Evolutionary conservation across 257 asterid genomes (phyloP).

Genomic region (Lantana camara): DNA sequence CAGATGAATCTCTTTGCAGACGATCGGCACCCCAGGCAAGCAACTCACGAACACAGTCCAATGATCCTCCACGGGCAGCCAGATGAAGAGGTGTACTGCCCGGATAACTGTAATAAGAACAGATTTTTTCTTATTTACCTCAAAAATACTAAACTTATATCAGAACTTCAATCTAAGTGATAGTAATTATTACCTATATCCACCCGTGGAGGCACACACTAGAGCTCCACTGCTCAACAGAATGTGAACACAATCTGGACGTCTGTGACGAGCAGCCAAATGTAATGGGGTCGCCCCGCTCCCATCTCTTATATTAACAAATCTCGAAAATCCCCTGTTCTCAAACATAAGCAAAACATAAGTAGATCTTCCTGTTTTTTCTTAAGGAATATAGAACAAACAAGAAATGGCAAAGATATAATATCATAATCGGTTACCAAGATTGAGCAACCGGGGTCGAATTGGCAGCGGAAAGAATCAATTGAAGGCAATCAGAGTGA

Average conservation of each 20-base stretch:
- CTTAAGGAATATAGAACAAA: neutral
- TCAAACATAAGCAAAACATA: conserved; percentile 25
- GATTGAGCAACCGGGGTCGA: conserved; percentile 66
- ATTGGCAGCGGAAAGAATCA: conserved; percentile 70
- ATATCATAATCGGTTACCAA: conserved; percentile 46
- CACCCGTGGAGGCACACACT: conserved; percentile 69
- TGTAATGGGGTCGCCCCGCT: conserved; percentile 87
- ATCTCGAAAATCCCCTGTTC: conserved; percentile 81
- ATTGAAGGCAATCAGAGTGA: conserved; percentile 69
- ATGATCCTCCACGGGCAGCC: conserved; percentile 83
- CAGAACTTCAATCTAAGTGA: conserved; percentile 16
- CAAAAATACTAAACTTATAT: neutral
- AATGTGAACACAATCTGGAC: conserved; percentile 61
- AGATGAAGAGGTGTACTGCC: conserved; percentile 87
- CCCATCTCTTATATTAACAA: conserved; percentile 74
- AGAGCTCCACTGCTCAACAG: conserved; percentile 73
- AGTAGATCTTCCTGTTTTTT: neutral
- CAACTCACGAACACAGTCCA: conserved; percentile 80
- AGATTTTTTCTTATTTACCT: conserved; percentile 12
- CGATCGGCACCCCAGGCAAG: conserved; percentile 89
- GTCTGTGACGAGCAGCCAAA: conserved; percentile 79
- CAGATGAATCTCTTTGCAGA: conserved; percentile 69
- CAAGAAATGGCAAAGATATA: neutral
- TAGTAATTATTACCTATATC: conserved; percentile 51
- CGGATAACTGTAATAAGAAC: conserved; percentile 44